A percentile compares a stretch with the other conserved stretches of the same genome.
These are phyloP conservation scores for Marasmius sp. DNA, from an alignment of 1,284 basidiomycete species.

Conservation along the genomic window DNA sequence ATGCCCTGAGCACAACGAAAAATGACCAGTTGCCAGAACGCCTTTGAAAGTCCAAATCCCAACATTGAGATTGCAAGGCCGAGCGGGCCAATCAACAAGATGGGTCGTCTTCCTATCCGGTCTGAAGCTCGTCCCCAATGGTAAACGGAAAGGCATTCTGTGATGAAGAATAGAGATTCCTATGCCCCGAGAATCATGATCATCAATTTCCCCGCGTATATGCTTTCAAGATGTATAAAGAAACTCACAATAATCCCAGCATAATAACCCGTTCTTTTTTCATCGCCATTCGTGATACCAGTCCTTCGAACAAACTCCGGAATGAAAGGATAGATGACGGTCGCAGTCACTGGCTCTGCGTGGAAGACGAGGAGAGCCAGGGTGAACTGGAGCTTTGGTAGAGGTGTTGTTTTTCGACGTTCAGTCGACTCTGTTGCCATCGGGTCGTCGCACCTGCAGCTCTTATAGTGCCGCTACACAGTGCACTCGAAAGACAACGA, in stretches of 20 bases:
- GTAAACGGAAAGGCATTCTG: conserved; percentile 35
- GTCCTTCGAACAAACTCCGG: conserved; percentile 48
- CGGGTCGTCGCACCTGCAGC: too few species aligned
- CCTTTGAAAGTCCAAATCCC: conserved; percentile 35
- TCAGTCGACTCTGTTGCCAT: neutral
- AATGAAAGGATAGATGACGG: conserved; percentile 57
- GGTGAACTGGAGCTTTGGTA: conserved; percentile 41
- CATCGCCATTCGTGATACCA: conserved; percentile 43
- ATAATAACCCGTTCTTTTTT: conserved; percentile 50
- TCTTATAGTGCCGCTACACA: too few species aligned
- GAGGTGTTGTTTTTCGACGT: conserved; percentile 27
- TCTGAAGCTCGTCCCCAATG: conserved; percentile 41
- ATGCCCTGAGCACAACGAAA: conserved; percentile 22
- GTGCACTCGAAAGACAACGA: too few species aligned
- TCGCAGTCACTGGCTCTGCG: conserved; percentile 46
- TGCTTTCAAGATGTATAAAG: neutral
- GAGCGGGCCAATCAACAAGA: conserved; percentile 36
- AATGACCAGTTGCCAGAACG: conserved; percentile 21
- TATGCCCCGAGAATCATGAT: conserved; percentile 4
- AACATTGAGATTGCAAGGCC: conserved; percentile 34
- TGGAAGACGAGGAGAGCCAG: conserved; percentile 42
- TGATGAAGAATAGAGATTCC: conserved; percentile 36
- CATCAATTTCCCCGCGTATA: neutral
- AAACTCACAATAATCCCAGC: conserved; percentile 42
- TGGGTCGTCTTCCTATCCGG: conserved; percentile 32